Percentiles rank a stretch among this genome's conserved stretches.
Conservation (phyloP, 2,329 filamentous ascomycete species). For the Aureobasidium subglaciale region DNA sequence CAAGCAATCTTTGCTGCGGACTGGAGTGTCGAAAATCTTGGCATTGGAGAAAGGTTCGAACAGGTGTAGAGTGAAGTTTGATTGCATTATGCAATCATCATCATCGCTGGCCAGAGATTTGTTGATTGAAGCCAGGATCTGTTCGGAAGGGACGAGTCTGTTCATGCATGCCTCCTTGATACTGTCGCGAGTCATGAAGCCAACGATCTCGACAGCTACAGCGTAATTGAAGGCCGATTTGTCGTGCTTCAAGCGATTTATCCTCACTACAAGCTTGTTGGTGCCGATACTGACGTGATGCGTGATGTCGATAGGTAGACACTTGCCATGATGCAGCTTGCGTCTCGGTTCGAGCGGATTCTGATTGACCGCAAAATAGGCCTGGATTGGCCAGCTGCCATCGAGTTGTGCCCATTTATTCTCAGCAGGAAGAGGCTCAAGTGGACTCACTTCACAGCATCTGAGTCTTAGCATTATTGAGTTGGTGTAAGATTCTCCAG, state of each 20-base stretch:
- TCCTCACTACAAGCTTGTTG: conserved; percentile 54
- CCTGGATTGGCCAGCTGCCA: conserved; percentile 62
- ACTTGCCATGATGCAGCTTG: conserved; percentile 66
- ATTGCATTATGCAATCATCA: conserved; percentile 40
- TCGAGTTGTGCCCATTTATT: conserved; percentile 57
- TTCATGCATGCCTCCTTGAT: conserved; percentile 35
- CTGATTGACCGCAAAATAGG: conserved; percentile 64
- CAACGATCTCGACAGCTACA: conserved; percentile 64
- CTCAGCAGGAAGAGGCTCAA: conserved; percentile 30
- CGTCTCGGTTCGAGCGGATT: conserved; percentile 50
- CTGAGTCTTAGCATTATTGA: conserved; percentile 62
- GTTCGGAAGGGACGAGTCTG: conserved; percentile 33
- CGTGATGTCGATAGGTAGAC: conserved; percentile 71
- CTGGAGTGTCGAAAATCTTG: conserved; percentile 60
- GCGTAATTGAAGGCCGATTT: conserved; percentile 43
- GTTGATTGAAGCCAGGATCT: conserved; percentile 54
- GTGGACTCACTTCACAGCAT: conserved; percentile 45
- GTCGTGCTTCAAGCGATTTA: conserved; percentile 36
- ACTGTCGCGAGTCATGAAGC: conserved; percentile 40
- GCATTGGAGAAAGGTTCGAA: conserved; percentile 41
- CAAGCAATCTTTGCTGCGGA: conserved; percentile 60
- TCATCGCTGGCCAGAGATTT: conserved; percentile 38
- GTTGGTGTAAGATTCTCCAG: conserved; percentile 39
- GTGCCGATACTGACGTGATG: conserved; percentile 47
- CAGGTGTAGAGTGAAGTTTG: conserved; percentile 36